Evolutionary conservation across 2,329 filamentous ascomycete genomes (phyloP).

Genomic region (Botrytis elliptica): DNA sequence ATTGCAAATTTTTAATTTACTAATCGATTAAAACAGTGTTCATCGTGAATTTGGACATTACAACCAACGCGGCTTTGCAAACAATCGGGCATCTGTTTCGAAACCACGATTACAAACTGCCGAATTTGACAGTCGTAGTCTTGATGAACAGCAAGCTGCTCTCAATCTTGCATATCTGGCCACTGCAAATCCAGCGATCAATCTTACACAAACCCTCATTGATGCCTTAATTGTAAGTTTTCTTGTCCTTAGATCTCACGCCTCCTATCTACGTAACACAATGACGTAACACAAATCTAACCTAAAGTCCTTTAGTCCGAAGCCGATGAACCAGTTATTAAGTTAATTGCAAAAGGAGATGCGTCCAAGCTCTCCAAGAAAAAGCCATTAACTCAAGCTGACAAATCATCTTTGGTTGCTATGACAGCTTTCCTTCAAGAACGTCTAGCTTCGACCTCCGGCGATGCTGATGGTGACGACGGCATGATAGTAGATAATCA

Average conservation of each 20-base stretch:
- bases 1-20: background rate
- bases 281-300: slow-evolving; percentile 23
- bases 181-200: slow-evolving; percentile 48
- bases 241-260: background rate
- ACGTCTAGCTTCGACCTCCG: slow-evolving; percentile 21
- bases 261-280: background rate
- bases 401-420: slow-evolving; percentile 28
- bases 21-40: slow-evolving; percentile 19
- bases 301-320: slow-evolving; percentile 40
- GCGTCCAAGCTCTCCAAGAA: slow-evolving; percentile 21
- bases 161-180: slow-evolving; percentile 61
- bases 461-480: background rate
- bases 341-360: slow-evolving; percentile 39
- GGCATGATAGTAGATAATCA: slow-evolving; percentile 6
- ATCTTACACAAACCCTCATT: slow-evolving; percentile 48
- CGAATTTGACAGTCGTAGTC: slow-evolving; percentile 26
- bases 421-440: slow-evolving; percentile 29
- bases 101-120: slow-evolving; percentile 5
- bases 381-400: slow-evolving; percentile 20
- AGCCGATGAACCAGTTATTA: slow-evolving; percentile 44
- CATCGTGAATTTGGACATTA: slow-evolving; percentile 25
- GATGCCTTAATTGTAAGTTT: slow-evolving; percentile 61
- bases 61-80: slow-evolving; percentile 18
- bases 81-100: slow-evolving; percentile 23
- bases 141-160: slow-evolving; percentile 65